These are phyloP conservation scores for Pharnaceum exiguum DNA, from an alignment of 148 eudicot species.

Conservation along the genomic window DNA sequence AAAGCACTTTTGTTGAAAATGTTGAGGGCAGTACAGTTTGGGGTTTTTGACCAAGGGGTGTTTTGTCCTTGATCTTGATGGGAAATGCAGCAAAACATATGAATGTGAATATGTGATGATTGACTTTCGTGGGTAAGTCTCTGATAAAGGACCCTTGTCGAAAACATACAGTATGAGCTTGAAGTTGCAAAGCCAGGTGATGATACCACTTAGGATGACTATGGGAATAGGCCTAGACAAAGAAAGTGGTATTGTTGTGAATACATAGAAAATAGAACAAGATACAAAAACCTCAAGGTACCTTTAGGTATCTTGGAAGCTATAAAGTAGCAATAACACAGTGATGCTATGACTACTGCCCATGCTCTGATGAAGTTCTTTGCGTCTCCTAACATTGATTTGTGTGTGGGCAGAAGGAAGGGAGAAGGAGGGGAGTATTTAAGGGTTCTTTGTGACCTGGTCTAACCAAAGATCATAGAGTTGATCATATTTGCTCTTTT, in stretches of 20 bases:
- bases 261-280: slow-evolving; percentile 60
- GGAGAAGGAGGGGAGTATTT: no score
- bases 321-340: slow-evolving; percentile 43
- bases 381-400: slow-evolving; percentile 25
- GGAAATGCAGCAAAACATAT: slow-evolving; percentile 46
- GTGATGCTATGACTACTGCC: slow-evolving; percentile 21
- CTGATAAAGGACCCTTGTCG: slow-evolving; percentile 27
- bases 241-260: slow-evolving; percentile 46
- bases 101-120: slow-evolving; percentile 23
- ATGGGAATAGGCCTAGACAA: slow-evolving; percentile 38
- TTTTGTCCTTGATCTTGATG: slow-evolving; percentile 19
- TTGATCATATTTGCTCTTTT: no score
- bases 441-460: no score
- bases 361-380: slow-evolving; percentile 30
- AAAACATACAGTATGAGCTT: slow-evolving; percentile 22
- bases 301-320: slow-evolving; percentile 48
- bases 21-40: slow-evolving; percentile 3
- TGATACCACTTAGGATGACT: slow-evolving; percentile 38
- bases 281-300: slow-evolving; percentile 35
- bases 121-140: neutral
- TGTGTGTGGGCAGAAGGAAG: no score
- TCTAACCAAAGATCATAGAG: no score
- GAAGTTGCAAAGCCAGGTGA: slow-evolving; percentile 70
- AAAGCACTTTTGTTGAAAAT: slow-evolving; percentile 2
- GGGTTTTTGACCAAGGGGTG: neutral